Evolutionary conservation across 176 grass and related monocot species (phyloP).

Genomic region (Puccinellia tenuiflora): DNA sequence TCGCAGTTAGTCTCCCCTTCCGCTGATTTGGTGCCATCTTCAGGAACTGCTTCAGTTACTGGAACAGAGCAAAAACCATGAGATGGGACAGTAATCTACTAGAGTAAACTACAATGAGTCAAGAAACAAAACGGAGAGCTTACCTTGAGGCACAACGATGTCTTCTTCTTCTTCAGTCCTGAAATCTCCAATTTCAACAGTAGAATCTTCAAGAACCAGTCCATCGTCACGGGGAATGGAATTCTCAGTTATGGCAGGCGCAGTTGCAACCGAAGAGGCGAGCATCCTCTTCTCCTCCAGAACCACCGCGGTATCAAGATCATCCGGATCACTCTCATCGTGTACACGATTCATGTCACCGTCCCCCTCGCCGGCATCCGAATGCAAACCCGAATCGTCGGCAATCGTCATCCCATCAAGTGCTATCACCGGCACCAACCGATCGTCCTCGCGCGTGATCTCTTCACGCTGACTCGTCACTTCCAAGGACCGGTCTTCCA

Average conservation of each 20-base stretch:
- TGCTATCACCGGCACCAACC: constrained; percentile 37
- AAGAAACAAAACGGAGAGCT: neutral
- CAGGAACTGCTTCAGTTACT: constrained; percentile 27
- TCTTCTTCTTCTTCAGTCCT: constrained; percentile 1
- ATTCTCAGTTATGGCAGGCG: neutral
- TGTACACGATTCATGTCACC: neutral
- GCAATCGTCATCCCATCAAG: constrained; percentile 50
- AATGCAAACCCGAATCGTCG: constrained; percentile 19
- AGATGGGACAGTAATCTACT: neutral
- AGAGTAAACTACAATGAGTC: neutral
- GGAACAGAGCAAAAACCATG: neutral
- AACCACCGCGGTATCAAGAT: constrained; percentile 36
- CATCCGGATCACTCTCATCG: constrained; percentile 7
- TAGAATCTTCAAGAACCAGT: constrained; percentile 17
- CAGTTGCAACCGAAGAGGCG: constrained; percentile 5
- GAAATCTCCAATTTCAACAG: neutral
- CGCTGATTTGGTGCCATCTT: constrained; percentile 40
- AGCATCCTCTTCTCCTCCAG: constrained; percentile 58
- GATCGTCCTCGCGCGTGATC: constrained; percentile 23
- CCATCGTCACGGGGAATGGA: neutral
- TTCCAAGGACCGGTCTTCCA: constrained; percentile 40
- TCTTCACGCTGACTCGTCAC: constrained; percentile 27
- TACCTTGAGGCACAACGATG: constrained; percentile 26
- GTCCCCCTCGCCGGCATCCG: neutral
- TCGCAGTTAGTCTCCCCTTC: constrained; percentile 50